Evolutionary conservation across 345 rosid genomes (phyloP).

Genomic region (Salix caprea): DNA sequence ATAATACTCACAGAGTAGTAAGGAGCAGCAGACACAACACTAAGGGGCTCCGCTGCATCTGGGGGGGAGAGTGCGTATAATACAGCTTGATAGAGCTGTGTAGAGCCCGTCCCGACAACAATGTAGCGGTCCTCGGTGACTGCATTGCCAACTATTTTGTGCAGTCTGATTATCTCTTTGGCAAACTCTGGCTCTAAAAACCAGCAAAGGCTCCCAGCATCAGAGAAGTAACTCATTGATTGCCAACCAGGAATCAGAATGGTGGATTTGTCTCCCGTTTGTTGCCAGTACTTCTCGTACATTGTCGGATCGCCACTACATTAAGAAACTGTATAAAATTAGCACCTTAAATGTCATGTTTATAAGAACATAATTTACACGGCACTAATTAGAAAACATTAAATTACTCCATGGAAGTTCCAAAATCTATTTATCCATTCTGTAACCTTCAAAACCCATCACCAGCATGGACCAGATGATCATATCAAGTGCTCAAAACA

Average conservation of each 20-base stretch:
- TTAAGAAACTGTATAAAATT: conserved; percentile 7
- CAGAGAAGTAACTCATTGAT: conserved; percentile 79
- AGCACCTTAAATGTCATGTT: neutral
- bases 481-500: neutral
- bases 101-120: conserved; percentile 89
- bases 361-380: neutral
- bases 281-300: conserved; percentile 71
- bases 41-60: conserved; percentile 52
- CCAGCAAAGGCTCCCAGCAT: conserved; percentile 67
- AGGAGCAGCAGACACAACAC: conserved; percentile 81
- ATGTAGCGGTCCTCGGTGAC: conserved; percentile 55
- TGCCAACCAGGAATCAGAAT: conserved; percentile 86
- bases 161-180: conserved; percentile 56
- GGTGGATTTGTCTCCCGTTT: conserved; percentile 62
- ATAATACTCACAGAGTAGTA: conserved; percentile 61
- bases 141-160: conserved; percentile 74
- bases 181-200: conserved; percentile 77
- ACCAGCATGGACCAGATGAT: neutral
- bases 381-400: neutral
- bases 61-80: conserved; percentile 67
- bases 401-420: neutral
- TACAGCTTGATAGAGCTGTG: conserved; percentile 82
- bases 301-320: conserved; percentile 91
- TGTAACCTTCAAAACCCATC: neutral
- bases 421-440: neutral